These are phyloP conservation scores for Tolypocladium tropicale DNA, from an alignment of 2,329 filamentous ascomycete genomes.

Conservation along the genomic window DNA sequence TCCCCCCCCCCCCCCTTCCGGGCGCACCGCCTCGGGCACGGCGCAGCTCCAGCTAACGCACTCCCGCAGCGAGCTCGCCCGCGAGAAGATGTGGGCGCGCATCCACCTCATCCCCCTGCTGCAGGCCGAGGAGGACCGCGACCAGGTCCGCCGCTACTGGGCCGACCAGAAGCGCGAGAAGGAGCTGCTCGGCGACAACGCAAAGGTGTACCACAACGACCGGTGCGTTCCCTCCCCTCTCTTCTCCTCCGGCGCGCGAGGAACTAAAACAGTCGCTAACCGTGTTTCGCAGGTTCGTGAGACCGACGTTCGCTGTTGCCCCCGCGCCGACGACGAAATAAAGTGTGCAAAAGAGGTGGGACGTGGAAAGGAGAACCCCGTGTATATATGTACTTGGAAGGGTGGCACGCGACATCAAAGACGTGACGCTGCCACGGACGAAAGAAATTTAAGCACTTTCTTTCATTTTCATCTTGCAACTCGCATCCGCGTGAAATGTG, in stretches of 20 bases:
- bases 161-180: conserved; percentile 87
- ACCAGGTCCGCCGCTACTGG: conserved; percentile 77
- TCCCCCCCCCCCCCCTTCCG: no score
- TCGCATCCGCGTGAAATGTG: no score
- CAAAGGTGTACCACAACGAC: conserved; percentile 79
- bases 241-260: background rate
- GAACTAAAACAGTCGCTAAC: no score
- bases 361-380: background rate
- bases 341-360: background rate
- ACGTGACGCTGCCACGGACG: background rate
- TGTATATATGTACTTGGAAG: conserved; percentile 6
- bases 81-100: conserved; percentile 97
- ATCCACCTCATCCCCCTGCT: conserved; percentile 90
- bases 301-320: conserved; percentile 67
- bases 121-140: conserved; percentile 93
- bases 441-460: no score
- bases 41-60: background rate
- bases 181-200: conserved; percentile 75
- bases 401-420: background rate
- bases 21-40: no score
- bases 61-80: conserved; percentile 68
- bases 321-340: conserved; percentile 55
- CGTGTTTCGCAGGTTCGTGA: conserved; percentile 52
- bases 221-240: conserved; percentile 38
- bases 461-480: background rate